Conservation (phyloP, 768 basidiomycete genomes). For the Pleurotus ostreatus region DNA sequence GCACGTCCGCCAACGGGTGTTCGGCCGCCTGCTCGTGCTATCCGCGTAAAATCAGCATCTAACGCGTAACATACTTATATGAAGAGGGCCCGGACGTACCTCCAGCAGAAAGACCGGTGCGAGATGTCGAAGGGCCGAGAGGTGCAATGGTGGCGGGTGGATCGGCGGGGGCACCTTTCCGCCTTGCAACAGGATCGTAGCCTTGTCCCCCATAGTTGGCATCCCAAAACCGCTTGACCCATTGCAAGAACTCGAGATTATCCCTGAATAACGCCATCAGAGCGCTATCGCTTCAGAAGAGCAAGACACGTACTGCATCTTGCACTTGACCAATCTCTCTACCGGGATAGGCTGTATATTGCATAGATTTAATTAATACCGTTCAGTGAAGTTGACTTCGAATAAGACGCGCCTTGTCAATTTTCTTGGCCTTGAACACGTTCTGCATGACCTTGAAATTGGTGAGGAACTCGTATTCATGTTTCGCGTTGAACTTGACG, state of each 20-base stretch:
- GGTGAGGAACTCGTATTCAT: conserved; percentile 91
- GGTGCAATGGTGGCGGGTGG: conserved; percentile 78
- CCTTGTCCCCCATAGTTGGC: conserved; percentile 80
- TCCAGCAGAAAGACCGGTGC: conserved; percentile 10
- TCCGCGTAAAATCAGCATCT: conserved; percentile 3
- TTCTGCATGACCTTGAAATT: conserved; percentile 98
- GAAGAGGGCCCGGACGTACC: not conserved
- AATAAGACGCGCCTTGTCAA: conserved; percentile 73
- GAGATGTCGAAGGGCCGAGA: conserved; percentile 37
- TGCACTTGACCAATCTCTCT: conserved; percentile 94
- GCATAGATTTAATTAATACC: not conserved
- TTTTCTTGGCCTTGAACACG: conserved; percentile 85
- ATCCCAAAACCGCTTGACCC: conserved; percentile 97
- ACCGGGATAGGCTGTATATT: conserved; percentile 79
- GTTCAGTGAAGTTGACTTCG: not conserved
- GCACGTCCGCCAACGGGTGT: conserved; percentile 72
- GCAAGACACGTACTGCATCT: conserved; percentile 83
- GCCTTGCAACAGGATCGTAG: conserved; percentile 82
- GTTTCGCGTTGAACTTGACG: conserved; percentile 95
- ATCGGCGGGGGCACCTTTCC: conserved; percentile 75
- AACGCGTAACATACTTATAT: conserved; percentile 2
- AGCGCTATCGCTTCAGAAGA: conserved; percentile 4
- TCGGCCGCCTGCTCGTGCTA: conserved; percentile 55
- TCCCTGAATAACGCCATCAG: conserved; percentile 47
- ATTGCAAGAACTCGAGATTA: conserved; percentile 98